Evolutionary conservation across 225 moss, liverwort and hornwort species (phyloP), one percentile per base, ranked within the genome.

Genomic region (Physcomitrium patens): DNA sequence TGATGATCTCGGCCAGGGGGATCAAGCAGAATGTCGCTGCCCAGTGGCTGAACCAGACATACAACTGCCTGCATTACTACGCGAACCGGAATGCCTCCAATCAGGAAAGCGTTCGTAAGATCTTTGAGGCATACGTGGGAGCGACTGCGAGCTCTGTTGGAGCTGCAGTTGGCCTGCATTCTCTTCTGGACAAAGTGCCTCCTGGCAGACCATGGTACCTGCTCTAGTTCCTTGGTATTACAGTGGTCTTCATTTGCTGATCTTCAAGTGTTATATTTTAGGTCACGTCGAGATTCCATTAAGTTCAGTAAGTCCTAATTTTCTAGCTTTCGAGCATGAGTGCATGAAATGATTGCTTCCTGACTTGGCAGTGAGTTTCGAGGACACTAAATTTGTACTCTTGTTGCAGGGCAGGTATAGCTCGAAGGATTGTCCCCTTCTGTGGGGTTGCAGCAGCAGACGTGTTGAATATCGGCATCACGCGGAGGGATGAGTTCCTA

Each of bases 51-150:
- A 99, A 99, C 83, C 99, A 99, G 76, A 95, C 99, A 1, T 95
- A 99, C 85, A 99, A 99, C 44, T 93, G 93, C 53, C 67, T 95
- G 82, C 99, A 99, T 77, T 99, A 95, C 60, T 99, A 99, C 68
- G 99, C 99, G 0, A 99, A 99, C 61, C 89, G 99, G n/a, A 99
- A 99, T 57, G 99, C 99, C 17, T 95, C 99, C 9, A 95, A 99
- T 37, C 89, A 91, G 18, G 95, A 93, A 79, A 84, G 79, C 41
- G 71, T 79, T 58, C 81, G 61, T 1, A 93, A 87, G 72, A 88
- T 86, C 28, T 51, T 93, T 2, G 93, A 99, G 83, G 99, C 93
- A 5, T 99, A 99, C 31, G 86, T 92, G n/a, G 99, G 99, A 3
- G 99, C 99, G 1, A 99, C 93, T 68, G 91, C 85, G 3, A 99